phyloP scores from a whole-genome alignment of 2,329 filamentous ascomycete genomes.

The Sphaerostilbella broomeana region DNA sequence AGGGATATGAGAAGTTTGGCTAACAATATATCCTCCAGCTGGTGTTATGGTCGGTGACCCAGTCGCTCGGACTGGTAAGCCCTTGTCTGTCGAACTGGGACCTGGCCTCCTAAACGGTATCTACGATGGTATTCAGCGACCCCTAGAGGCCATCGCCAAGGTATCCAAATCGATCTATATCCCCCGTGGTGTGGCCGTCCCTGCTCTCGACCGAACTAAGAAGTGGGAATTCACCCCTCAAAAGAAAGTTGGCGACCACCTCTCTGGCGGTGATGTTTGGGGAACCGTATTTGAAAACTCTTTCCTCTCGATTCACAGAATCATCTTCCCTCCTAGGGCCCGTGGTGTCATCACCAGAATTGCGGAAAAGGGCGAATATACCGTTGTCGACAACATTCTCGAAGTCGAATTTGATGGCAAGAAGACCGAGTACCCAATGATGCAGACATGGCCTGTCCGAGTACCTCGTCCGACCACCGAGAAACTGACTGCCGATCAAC shows the following conservation, averaged over 20 bases:
- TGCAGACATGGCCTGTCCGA: constrained; percentile 98
- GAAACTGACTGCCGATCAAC: constrained; percentile 81
- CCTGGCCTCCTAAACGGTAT: constrained; percentile 98
- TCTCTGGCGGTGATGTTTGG: constrained; percentile 94
- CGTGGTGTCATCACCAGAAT: constrained; percentile 90
- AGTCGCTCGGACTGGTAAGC: constrained; percentile 84
- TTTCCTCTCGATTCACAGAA: constrained; percentile 86
- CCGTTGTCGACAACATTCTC: constrained; percentile 86
- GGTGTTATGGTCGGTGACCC: constrained; percentile 95
- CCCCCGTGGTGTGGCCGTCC: constrained; percentile 82
- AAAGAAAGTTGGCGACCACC: constrained; percentile 93
- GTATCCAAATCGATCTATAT: constrained; percentile 90
- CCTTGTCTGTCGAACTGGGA: constrained; percentile 92
- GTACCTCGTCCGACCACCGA: constrained; percentile 88
- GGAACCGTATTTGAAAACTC: constrained; percentile 95
- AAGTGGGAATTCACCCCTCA: constrained; percentile 94
- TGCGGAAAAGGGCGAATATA: constrained; percentile 83
- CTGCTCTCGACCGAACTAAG: constrained; percentile 81
- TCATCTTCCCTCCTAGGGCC: constrained; percentile 83
- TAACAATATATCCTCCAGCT: constrained; percentile 44
- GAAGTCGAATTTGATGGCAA: constrained; percentile 96
- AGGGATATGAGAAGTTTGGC: no score
- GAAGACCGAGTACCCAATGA: constrained; percentile 92
- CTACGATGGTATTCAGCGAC: constrained; percentile 98
- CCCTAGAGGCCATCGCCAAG: constrained; percentile 75